These are phyloP conservation scores for Cercospora janseana DNA, from an alignment of 2,329 filamentous ascomycete genomes.

Conservation along the genomic window DNA sequence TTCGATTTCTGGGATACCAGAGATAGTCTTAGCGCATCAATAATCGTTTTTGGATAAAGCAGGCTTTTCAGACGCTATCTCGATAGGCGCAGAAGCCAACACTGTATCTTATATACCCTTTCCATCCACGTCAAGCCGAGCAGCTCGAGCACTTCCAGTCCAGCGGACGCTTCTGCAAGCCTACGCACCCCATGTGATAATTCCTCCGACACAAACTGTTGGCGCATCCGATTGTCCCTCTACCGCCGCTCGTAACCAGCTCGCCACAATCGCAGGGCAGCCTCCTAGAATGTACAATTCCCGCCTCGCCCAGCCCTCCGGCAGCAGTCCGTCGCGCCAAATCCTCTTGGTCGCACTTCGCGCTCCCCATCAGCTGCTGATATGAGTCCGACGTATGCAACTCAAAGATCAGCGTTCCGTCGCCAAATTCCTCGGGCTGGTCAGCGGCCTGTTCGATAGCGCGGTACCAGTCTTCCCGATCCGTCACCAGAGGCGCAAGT, in stretches of 20 bases:
- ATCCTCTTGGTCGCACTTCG: background rate
- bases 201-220: slow-evolving; percentile 17
- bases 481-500: slow-evolving; percentile 10
- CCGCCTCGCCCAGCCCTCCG: background rate
- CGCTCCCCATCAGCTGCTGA: slow-evolving; percentile 7
- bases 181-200: slow-evolving; percentile 25
- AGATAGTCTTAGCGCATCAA: no score
- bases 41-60: no score
- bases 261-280: slow-evolving; percentile 23
- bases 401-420: slow-evolving; percentile 17
- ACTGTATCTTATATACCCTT: background rate
- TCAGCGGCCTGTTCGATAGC: slow-evolving; percentile 7
- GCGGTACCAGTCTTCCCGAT: slow-evolving; percentile 15
- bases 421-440: background rate
- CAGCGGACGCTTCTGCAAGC: slow-evolving; percentile 15
- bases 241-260: slow-evolving; percentile 1
- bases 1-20: no score
- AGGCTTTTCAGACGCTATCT: no score
- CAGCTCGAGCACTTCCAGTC: slow-evolving; percentile 25
- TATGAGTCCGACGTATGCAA: slow-evolving; percentile 9
- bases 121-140: background rate
- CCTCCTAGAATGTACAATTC: background rate
- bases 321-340: background rate
- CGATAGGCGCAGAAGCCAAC: no score
- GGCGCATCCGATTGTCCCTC: slow-evolving; percentile 21